Percentiles rank a stretch among this genome's conserved stretches.
These are phyloP conservation scores for Botryotinia calthae DNA, from an alignment of 2,329 filamentous ascomycete genomes.

Conservation along the genomic window DNA sequence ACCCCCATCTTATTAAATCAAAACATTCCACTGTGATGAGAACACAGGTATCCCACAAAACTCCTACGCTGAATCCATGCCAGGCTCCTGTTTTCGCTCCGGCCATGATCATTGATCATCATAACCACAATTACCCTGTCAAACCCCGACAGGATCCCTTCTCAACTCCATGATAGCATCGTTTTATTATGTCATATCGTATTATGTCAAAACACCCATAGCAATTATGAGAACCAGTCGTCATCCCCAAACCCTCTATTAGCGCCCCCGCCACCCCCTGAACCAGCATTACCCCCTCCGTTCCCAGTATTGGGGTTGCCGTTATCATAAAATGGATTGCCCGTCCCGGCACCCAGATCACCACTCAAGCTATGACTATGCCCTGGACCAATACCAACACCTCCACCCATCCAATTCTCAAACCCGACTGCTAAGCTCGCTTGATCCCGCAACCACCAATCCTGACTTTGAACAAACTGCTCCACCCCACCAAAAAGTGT, in stretches of 20 bases:
- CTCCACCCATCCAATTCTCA: constrained; percentile 53
- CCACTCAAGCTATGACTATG: background rate
- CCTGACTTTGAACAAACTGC: constrained; percentile 60
- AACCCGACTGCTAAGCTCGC: constrained; percentile 58
- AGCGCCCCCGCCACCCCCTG: background rate
- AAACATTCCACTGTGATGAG: background rate
- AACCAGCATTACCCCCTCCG: background rate
- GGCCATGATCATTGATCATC: background rate
- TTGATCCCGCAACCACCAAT: constrained; percentile 65
- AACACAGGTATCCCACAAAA: background rate
- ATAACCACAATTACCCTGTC: background rate
- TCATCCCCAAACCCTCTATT: background rate
- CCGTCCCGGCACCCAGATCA: background rate
- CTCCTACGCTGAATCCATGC: constrained; percentile 1
- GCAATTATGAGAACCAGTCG: background rate
- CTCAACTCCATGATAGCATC: background rate
- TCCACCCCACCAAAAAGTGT: constrained; percentile 59
- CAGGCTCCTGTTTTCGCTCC: background rate
- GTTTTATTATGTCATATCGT: background rate
- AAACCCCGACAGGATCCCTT: background rate
- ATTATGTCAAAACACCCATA: background rate
- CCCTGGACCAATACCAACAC: background rate
- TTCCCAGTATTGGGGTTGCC: background rate
- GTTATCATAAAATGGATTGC: background rate
- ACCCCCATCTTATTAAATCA: background rate